Base-by-base conservation (phyloP, 1,284 basidiomycete species). In the Papiliotrema fonsecae region DNA sequence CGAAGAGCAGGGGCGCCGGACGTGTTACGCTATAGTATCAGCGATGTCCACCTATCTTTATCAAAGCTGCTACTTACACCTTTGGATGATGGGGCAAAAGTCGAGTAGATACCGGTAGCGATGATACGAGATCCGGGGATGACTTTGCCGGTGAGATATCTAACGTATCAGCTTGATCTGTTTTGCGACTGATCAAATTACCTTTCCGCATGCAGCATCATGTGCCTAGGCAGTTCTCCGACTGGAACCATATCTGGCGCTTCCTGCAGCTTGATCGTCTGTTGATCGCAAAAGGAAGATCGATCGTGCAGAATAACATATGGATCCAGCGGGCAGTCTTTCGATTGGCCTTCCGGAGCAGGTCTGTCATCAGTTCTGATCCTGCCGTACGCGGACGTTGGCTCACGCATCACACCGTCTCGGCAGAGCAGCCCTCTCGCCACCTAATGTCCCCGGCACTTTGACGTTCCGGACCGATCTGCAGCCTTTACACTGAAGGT, bases 201-300 rank as follows among this genome's bases (percentile, higher is more conserved):
- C 68, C 91, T 78, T 72, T 99, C 96, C 11, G 84, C 85, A 31
- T 88, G 93, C 24, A 98, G 78, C 47, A 97, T 81, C 80, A 99
- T 92, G 72, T 98, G 96, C 36, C 93, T 78, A 4, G 96, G 96
- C 40, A 99, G 78, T 68, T 99, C 96, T 78, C 96, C 96, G 21
- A 98, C 92, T 2, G 96, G 96, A 0, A 99, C 96, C 91, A 97
- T 97, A 71, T 99, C 96, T 0, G 96, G 96, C 6, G 94, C 93
- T 75, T 99, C 96, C 73, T 99, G 96, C 14, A 99, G 80, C 73
- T 99, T 99, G 62, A 99, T 80, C 6, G 84, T 88, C 74, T 99
- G 96, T 62, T 93, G 89, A 70, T 99, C 96, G 25, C 94, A 86
- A 69, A 98, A 99, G 4, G 81, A 78, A 45, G 91, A 98, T 72